Base-by-base conservation (phyloP, 1,284 basidiomycete species). In the Moesziomyces antarcticus region DNA sequence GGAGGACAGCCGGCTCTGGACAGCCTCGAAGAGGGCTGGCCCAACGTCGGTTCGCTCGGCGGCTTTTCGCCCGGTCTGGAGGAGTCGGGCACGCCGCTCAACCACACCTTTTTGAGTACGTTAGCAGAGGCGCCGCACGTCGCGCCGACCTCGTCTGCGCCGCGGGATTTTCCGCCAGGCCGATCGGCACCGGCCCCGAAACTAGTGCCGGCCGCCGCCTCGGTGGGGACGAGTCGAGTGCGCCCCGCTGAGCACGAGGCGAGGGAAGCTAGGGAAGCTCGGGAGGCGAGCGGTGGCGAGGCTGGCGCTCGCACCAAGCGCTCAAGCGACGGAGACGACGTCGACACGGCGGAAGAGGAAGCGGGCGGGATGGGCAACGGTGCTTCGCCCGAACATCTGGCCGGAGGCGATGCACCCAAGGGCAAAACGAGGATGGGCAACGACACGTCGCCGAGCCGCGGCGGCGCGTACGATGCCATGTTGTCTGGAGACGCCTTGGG, bases 61-160 rank as follows among this genome's bases (percentile, higher is more conserved):
- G 64, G 70, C 24, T 73, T 73, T 37, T 73, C 69, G 14, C 67
- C 75, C 1, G 72, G 66, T 20, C 62, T 77, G 4, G 73, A 79
- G 1, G 77, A 79, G 14, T 50, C 75, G 3, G 43, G 84, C 13
- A 88, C 87, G 8, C 87, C 87, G 0, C 85, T 86, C 73, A 88
- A 88, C 79, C 82, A 85, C 41, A 85, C 85, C 2, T 87, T 88
- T 78, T 77, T 88, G 6, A 84, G 85, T 42, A 87, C 86, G 1
- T 73, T 87, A 2, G 86, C 86, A n/a, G 85, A 85, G 43, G 65
- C 72, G 7, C 77, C 75, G 3, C 62, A 66, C 20, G 55, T 54
- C 27, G 21, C 50, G 16, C 16, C 46, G 8, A 40, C 54, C 11
- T 22, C 67, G 18, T 48, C 61, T 27, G 44, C 56, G 33, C 20